Conservation (phyloP, 129 eudicot genomes). For the Silybum marianum region DNA sequence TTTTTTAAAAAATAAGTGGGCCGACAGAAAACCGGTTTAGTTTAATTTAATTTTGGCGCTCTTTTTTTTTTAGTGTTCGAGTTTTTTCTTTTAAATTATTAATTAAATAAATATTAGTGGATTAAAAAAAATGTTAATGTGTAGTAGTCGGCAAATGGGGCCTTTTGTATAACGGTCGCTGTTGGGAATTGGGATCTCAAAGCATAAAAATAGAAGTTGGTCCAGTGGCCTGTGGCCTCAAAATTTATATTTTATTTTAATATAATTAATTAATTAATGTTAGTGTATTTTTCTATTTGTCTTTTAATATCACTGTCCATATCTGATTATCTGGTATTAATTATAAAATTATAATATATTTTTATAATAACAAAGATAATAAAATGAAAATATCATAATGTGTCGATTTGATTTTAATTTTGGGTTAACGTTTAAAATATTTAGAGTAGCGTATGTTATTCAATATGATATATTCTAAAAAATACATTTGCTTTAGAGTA, state of each 20-base stretch:
- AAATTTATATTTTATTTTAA: neutral
- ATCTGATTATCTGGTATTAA: too few relatives aligned
- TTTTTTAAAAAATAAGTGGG: conserved; percentile 48
- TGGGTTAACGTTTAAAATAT: too few relatives aligned
- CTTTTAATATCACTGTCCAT: neutral
- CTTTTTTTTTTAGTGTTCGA: conserved; percentile 24
- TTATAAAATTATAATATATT: too few relatives aligned
- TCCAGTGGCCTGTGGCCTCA: neutral
- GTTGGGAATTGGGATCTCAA: neutral
- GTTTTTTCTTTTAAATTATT: neutral
- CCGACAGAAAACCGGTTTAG: conserved; percentile 3
- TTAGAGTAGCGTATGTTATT: too few relatives aligned
- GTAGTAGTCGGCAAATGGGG: neutral
- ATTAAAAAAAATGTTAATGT: neutral
- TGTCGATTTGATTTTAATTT: too few relatives aligned
- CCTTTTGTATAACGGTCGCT: neutral
- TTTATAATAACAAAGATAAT: too few relatives aligned
- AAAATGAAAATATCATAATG: too few relatives aligned
- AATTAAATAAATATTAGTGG: neutral
- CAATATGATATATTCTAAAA: too few relatives aligned
- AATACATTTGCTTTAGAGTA: too few relatives aligned
- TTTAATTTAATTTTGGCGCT: conserved; percentile 37
- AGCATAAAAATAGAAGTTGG: neutral
- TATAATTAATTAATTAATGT: neutral
- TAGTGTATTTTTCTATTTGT: neutral